Base-by-base conservation (phyloP, 2,329 filamentous ascomycete genomes). In the Ophiostoma populinum region DNA sequence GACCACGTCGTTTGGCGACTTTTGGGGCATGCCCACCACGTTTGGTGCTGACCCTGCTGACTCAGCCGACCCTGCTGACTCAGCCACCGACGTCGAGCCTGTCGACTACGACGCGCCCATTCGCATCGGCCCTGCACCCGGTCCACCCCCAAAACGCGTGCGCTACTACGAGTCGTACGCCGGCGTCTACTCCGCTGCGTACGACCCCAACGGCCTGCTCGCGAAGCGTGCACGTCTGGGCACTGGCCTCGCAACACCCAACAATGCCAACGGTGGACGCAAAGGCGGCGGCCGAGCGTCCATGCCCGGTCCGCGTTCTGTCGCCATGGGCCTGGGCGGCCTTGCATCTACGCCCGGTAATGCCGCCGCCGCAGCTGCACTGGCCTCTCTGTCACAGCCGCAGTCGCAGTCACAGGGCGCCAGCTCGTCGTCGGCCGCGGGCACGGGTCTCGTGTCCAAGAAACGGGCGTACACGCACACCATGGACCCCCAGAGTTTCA, bases 1-100 rank as follows among this genome's bases (percentile, higher is more conserved):
- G 68, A 71, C 66, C 48, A 37, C 24, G 13, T 62, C 65, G 0
- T 39, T 40, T 20, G 33, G 38, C 4, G 39, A 42, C 18, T 39
- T 15, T 54, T 70, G 38, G 61, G 68, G 31, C 7, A 19, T 35
- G 22, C 38, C 35, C 9, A 20, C 15, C 7, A 25, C 30, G 4
- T 32, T 32, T 32, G 13, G 20, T 6, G 29, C 18, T 19, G 28
- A 12, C 3, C 6, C 2, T 2, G 18, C 17, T 18, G 20, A 30
- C 12, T 17, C 17, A 5, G 7, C 10, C 4, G 15, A 15, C n/a
- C 9, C 2, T 16, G n/a, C 5, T 21, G 18, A 32, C 20, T n/a
- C n/a, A n/a, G n/a, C n/a, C n/a, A n/a, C n/a, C n/a, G n/a, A n/a
- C n/a, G n/a, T n/a, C n/a, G n/a, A n/a, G n/a, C n/a, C 9, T 20